phyloP scores from a whole-genome alignment of 2,329 filamentous ascomycete genomes.

The Calycina herbarum region DNA sequence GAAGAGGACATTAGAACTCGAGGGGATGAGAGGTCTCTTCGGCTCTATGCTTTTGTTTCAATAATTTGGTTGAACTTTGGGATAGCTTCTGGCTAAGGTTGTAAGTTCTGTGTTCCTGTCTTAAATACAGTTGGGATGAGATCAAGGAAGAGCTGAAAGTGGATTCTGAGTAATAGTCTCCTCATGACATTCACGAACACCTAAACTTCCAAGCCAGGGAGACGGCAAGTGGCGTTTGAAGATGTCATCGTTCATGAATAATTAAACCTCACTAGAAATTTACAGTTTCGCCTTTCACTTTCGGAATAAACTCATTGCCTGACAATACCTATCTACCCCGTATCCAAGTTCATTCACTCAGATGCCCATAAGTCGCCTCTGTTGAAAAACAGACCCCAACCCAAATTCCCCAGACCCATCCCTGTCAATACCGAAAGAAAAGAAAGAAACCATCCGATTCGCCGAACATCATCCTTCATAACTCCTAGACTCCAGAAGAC shows the following conservation, averaged over 20 bases:
- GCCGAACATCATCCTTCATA: background rate
- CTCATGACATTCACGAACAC: background rate
- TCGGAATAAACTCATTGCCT: no score
- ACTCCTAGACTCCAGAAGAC: background rate
- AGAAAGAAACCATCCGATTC: no score
- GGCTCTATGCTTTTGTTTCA: background rate
- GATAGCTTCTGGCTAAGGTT: background rate
- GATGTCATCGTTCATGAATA: background rate
- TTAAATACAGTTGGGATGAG: background rate
- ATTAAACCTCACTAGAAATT: background rate
- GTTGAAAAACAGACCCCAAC: no score
- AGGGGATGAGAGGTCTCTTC: background rate
- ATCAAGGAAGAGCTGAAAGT: background rate
- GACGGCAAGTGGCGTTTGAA: background rate
- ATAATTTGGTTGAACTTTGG: no score
- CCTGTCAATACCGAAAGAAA: no score
- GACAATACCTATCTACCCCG: no score
- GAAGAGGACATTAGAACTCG: background rate
- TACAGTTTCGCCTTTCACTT: no score
- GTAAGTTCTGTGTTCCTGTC: background rate
- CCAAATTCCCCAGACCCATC: no score
- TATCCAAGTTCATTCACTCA: no score
- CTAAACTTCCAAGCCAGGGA: background rate
- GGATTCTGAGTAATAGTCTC: background rate
- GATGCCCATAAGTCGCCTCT: no score